Percentiles rank a stretch among this genome's conserved stretches.
phyloP scores from a whole-genome alignment of 2,329 filamentous ascomycete genomes.

The Fusarium torreyae region DNA sequence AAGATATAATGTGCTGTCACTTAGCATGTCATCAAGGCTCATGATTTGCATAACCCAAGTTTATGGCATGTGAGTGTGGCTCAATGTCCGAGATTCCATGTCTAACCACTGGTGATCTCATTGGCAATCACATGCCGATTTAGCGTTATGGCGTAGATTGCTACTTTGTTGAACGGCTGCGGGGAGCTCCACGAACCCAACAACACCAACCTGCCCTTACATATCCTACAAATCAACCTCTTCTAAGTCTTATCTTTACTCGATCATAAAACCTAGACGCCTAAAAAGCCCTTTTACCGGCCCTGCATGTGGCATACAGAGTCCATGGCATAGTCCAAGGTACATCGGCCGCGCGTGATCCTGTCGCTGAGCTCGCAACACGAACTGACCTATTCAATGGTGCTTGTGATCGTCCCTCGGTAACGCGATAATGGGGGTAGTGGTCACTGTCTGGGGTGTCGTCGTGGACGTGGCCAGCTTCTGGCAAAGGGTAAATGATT shows the following conservation, averaged over 20 bases:
- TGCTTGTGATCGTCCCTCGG: slow-evolving; percentile 55
- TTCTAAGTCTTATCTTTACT: not conserved
- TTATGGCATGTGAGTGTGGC: slow-evolving; percentile 28
- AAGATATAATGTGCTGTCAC: not conserved
- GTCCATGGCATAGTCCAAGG: slow-evolving; percentile 41
- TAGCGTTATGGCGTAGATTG: slow-evolving; percentile 30
- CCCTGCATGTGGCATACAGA: slow-evolving; percentile 32
- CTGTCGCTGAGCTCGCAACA: slow-evolving; percentile 27
- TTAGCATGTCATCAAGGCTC: not conserved
- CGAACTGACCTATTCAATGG: slow-evolving; percentile 40
- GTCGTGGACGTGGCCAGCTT: slow-evolving; percentile 73
- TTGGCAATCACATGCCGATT: slow-evolving; percentile 53
- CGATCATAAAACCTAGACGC: slow-evolving; percentile 5
- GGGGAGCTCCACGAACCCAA: slow-evolving; percentile 46
- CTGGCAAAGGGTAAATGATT: slow-evolving; percentile 71
- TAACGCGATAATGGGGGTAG: slow-evolving; percentile 60
- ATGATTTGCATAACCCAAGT: slow-evolving; percentile 3
- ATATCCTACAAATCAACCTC: slow-evolving; percentile 21
- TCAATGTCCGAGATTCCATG: slow-evolving; percentile 29
- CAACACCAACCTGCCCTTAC: slow-evolving; percentile 44
- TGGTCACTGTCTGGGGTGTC: slow-evolving; percentile 69
- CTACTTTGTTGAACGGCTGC: slow-evolving; percentile 44
- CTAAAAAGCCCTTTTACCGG: slow-evolving; percentile 11
- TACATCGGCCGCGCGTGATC: slow-evolving; percentile 34
- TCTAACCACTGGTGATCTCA: slow-evolving; percentile 45